Conservation (phyloP, 345 rosid species). For the Nephelium lappaceum region DNA sequence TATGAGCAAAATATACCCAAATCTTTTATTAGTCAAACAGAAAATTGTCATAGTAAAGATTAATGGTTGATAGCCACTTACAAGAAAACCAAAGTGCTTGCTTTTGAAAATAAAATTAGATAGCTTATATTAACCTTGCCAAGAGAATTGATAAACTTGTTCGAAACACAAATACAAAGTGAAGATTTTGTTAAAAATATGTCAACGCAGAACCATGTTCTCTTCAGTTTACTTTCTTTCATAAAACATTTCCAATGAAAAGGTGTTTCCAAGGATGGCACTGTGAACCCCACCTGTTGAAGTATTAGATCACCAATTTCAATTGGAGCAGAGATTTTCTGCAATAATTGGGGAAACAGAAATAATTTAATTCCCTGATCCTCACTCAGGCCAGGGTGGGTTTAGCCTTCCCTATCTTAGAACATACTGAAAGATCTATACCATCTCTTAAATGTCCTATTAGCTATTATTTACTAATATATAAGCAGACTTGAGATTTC, state of each 20-base stretch:
- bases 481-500: background rate
- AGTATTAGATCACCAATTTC: background rate
- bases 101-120: background rate
- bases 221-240: background rate
- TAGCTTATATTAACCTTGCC: background rate
- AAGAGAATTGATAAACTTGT: background rate
- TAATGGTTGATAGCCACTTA: background rate
- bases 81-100: background rate
- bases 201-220: background rate
- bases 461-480: background rate
- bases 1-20: background rate
- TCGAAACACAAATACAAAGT: background rate
- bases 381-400: background rate
- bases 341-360: background rate
- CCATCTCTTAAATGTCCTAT: background rate
- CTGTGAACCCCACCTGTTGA: background rate
- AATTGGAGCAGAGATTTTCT: background rate
- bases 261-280: background rate
- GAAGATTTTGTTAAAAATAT: background rate
- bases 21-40: background rate
- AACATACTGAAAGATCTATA: too few species aligned
- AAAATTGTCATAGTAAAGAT: background rate
- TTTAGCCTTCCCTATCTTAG: background rate
- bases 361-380: background rate
- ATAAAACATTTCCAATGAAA: background rate